These are phyloP conservation scores for Ceratobasidium sp. DNA, from an alignment of 1,284 basidiomycete species.

Conservation along the genomic window DNA sequence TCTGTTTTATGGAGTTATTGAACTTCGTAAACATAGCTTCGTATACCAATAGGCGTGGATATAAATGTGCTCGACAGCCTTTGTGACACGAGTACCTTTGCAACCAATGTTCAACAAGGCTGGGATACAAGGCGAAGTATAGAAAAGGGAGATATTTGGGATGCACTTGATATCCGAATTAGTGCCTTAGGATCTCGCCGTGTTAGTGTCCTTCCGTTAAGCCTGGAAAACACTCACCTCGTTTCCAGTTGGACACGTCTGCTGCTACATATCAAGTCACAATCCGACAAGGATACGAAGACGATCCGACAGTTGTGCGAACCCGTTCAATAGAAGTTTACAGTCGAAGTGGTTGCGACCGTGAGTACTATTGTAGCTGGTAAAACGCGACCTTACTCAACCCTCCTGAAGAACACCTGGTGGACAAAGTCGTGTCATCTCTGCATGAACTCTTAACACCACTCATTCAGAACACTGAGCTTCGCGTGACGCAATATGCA, in stretches of 20 bases:
- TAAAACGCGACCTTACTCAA: background rate
- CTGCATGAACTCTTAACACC: slow-evolving; percentile 64
- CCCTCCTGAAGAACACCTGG: slow-evolving; percentile 1
- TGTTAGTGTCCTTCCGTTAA: background rate
- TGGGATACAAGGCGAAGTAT: slow-evolving; percentile 11
- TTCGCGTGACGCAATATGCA: slow-evolving; percentile 77
- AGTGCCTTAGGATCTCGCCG: slow-evolving; percentile 12
- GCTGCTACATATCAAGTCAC: slow-evolving; percentile 4
- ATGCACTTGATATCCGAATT: slow-evolving; percentile 19
- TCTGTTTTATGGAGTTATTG: background rate
- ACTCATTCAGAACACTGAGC: slow-evolving; percentile 56
- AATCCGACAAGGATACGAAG: slow-evolving; percentile 31
- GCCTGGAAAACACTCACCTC: background rate
- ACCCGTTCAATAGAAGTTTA: slow-evolving; percentile 8
- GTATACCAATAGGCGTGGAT: slow-evolving; percentile 62
- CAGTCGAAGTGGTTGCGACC: slow-evolving; percentile 30
- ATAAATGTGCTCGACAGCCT: slow-evolving; percentile 46
- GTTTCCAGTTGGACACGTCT: background rate
- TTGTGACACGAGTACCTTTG: slow-evolving; percentile 45
- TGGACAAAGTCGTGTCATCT: slow-evolving; percentile 50
- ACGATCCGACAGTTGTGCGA: slow-evolving; percentile 15
- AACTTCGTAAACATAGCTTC: slow-evolving; percentile 55
- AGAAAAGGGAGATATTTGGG: slow-evolving; percentile 16
- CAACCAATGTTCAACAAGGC: slow-evolving; percentile 13
- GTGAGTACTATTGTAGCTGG: background rate